phyloP scores from a whole-genome alignment of 768 basidiomycete species.

The Tricholoma matsutake region DNA sequence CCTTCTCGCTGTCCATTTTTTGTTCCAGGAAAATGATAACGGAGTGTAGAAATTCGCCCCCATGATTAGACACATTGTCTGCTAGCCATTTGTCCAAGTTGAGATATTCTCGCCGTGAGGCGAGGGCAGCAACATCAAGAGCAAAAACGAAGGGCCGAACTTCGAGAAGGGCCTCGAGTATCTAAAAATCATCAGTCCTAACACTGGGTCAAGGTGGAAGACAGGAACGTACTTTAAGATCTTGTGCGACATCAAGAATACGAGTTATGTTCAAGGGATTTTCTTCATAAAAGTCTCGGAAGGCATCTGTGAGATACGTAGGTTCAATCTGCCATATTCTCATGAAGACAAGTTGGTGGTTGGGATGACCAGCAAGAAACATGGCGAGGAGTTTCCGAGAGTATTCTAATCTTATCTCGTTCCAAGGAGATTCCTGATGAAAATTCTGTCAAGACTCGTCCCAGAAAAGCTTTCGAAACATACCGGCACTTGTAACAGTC shows the following conservation, averaged over 20 bases:
- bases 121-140: conserved; percentile 90
- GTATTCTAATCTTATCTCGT: conserved; percentile 84
- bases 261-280: conserved; percentile 91
- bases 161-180: conserved; percentile 88
- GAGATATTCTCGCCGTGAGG: conserved; percentile 89
- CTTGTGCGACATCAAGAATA: conserved; percentile 93
- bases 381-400: conserved; percentile 79
- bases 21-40: conserved; percentile 86
- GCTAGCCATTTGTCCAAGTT: conserved; percentile 97
- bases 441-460: conserved; percentile 11
- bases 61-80: conserved; percentile 79
- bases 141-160: conserved; percentile 87
- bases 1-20: conserved; percentile 91
- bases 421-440: conserved; percentile 75
- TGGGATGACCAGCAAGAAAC: conserved; percentile 91
- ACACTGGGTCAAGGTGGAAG: neutral
- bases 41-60: conserved; percentile 81
- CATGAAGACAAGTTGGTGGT: conserved; percentile 96
- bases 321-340: conserved; percentile 92
- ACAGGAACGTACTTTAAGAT: conserved; percentile 68
- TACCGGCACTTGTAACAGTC: conserved; percentile 86
- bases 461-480: conserved; percentile 28
- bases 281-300: conserved; percentile 90
- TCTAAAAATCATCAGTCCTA: conserved; percentile 40
- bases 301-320: conserved; percentile 79